Percentiles rank a stretch among this genome's conserved stretches.
phyloP scores from a whole-genome alignment of 768 basidiomycete genomes.

The Dioszegia hungarica region DNA sequence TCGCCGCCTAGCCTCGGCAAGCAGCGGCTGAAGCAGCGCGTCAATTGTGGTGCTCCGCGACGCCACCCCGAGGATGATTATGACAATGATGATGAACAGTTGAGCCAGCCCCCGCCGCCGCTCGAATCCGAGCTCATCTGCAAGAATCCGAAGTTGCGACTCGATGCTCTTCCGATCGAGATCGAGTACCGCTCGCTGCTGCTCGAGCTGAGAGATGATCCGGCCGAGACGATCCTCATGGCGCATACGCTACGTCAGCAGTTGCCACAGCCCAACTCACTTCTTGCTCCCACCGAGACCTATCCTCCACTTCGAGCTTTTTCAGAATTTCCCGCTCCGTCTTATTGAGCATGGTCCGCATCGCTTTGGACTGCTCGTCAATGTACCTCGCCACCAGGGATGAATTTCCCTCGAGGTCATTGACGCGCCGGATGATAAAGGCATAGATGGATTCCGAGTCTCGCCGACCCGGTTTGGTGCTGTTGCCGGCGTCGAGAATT shows the following conservation, averaged over 20 bases:
- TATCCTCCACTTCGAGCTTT: conserved; percentile 17
- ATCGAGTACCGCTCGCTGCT: conserved; percentile 62
- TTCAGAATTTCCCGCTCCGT: conserved; percentile 16
- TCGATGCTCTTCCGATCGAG: conserved; percentile 65
- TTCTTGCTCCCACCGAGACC: conserved; percentile 34
- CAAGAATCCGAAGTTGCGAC: conserved; percentile 66
- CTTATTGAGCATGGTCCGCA: conserved; percentile 65
- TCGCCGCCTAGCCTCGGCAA: conserved; percentile 33
- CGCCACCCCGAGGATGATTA: conserved; percentile 79
- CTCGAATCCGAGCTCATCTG: conserved; percentile 82
- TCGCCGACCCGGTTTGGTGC: background rate
- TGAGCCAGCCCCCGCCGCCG: conserved; percentile 86
- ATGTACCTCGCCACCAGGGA: conserved; percentile 79
- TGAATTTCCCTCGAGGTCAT: conserved; percentile 77
- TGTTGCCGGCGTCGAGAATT: background rate
- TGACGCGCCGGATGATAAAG: conserved; percentile 89
- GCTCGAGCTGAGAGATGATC: conserved; percentile 59
- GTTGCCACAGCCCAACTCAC: conserved; percentile 13
- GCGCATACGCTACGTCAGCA: conserved; percentile 34
- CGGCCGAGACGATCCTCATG: conserved; percentile 60
- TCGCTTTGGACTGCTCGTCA: conserved; percentile 75
- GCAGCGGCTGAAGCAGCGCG: conserved; percentile 31
- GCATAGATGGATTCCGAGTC: conserved; percentile 81
- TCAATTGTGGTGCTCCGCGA: conserved; percentile 48
- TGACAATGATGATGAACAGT: conserved; percentile 71